Conservation (phyloP, 371 early-diverging fungal genomes). For the Capniomyces stellatus region DNA sequence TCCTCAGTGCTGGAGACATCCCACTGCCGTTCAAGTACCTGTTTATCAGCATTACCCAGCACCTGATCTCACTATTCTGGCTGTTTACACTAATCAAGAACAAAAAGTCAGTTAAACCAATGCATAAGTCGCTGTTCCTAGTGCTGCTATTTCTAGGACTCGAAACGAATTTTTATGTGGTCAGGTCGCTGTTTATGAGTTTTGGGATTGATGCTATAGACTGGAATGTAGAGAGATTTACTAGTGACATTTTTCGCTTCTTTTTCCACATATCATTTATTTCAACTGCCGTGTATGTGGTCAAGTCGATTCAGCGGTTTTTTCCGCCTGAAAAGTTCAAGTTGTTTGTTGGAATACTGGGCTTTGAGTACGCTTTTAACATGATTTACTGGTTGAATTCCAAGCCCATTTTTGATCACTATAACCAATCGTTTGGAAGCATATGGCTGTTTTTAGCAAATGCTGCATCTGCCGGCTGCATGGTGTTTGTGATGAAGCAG, state of each 20-base stretch:
- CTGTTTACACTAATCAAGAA: neutral
- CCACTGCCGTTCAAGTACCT: neutral
- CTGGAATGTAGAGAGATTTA: slow-evolving; percentile 4
- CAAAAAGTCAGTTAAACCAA: neutral
- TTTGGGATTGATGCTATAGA: slow-evolving; percentile 2
- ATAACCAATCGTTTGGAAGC: neutral
- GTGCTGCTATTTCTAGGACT: neutral
- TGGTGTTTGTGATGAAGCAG: neutral
- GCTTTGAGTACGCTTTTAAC: neutral
- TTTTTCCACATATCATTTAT: neutral
- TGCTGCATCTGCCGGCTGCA: neutral
- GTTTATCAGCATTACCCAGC: neutral
- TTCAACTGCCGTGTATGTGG: neutral
- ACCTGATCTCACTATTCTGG: neutral
- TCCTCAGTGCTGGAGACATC: slow-evolving; percentile 1
- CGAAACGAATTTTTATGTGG: slow-evolving; percentile 1
- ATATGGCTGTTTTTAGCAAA: neutral
- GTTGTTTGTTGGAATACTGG: neutral
- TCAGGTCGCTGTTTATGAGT: slow-evolving; percentile 2
- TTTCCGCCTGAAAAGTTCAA: slow-evolving; percentile 2
- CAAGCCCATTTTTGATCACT: neutral
- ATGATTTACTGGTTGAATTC: neutral
- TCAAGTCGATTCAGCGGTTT: neutral
- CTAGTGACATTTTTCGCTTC: slow-evolving; percentile 2
- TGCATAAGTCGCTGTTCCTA: neutral